phyloP scores from a whole-genome alignment of 352 stramenopile genomes.

The Phytophthora agathidicida region DNA sequence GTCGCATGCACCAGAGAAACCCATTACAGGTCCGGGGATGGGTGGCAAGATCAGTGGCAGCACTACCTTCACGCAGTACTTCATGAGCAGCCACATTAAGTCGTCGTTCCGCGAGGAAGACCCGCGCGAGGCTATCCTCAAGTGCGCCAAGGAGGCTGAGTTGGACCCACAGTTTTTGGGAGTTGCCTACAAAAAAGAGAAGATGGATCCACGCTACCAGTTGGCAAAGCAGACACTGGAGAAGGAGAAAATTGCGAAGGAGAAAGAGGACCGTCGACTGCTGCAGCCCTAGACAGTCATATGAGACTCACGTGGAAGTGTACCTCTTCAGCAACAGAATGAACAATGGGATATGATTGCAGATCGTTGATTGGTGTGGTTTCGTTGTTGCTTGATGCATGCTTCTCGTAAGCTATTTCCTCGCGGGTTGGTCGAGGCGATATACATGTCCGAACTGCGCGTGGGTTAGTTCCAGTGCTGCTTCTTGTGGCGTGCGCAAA shows the following conservation, averaged over 20 bases:
- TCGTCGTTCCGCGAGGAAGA: slow-evolving; percentile 87
- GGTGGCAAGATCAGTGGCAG: slow-evolving; percentile 80
- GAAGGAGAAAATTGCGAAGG: slow-evolving; percentile 77
- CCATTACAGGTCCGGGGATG: slow-evolving; percentile 76
- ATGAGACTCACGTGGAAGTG: too few species aligned
- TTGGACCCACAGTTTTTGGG: slow-evolving; percentile 74
- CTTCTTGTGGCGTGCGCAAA: slow-evolving; percentile 10
- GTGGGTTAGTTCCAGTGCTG: too few species aligned
- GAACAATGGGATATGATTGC: too few species aligned
- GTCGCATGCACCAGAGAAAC: slow-evolving; percentile 78
- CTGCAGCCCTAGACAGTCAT: slow-evolving; percentile 78
- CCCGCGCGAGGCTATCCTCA: slow-evolving; percentile 83
- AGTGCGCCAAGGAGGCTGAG: slow-evolving; percentile 82
- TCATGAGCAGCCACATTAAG: slow-evolving; percentile 90
- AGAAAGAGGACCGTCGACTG: slow-evolving; percentile 76
- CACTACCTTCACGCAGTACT: slow-evolving; percentile 89
- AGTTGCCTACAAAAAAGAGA: slow-evolving; percentile 61
- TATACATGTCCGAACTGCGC: too few species aligned
- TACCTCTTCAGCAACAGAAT: too few species aligned
- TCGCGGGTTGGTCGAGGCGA: too few species aligned
- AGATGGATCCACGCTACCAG: slow-evolving; percentile 78
- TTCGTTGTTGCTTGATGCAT: too few species aligned
- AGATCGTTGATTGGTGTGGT: too few species aligned
- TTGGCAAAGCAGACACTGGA: slow-evolving; percentile 80
- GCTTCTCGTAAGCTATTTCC: too few species aligned